Base-by-base conservation (phyloP, 441 rosid genomes). In the Brassica hybrid region DNA sequence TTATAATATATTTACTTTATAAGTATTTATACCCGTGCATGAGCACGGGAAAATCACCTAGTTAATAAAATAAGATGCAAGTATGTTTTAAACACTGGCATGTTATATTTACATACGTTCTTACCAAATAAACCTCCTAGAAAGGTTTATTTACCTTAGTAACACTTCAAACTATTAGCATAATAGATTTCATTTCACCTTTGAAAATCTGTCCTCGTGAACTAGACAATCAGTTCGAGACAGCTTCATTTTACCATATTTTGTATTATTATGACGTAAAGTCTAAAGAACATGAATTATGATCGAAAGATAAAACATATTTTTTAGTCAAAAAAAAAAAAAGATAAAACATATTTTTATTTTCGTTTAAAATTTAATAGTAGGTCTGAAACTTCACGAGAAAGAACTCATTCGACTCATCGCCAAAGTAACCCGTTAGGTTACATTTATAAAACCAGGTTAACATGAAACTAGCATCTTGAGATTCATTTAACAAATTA, bases 371-470 rank as follows among this genome's bases (percentile, higher is more conserved):
- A 27, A 4, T 27, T 27, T 18, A 14, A 11, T 38, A 23, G 58
- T 74, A 65, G 34, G 73, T 25, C 18, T 68, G 1, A 30, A 27
- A 67, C 61, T 27, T 27, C 6, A 27, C 32, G 32, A 27, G 32
- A 27, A 27, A 27, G 32, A 27, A 27, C 32, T 5, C 6, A 27
- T 27, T 1, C 32, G 32, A 27, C 32, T 27, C 32, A 27, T 27
- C 32, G 32, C 32, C 32, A 27, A 27, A 27, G 32, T 27, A 27
- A 27, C 64, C 52, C 48, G 48, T 67, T 78, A 78, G 73, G 73
- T 41, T 30, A 48, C 13, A 66, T 6, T 68, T 65, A 65, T 27
- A 18, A 64, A 50, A 54, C 19, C 10, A 64, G 32, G 45, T 6
- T 18, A 76, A 2, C 58, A 16, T 38, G n/a, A 17, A 70, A 38